phyloP scores from a whole-genome alignment of 2,329 filamentous ascomycete genomes.

The Aureobasidium namibiae region DNA sequence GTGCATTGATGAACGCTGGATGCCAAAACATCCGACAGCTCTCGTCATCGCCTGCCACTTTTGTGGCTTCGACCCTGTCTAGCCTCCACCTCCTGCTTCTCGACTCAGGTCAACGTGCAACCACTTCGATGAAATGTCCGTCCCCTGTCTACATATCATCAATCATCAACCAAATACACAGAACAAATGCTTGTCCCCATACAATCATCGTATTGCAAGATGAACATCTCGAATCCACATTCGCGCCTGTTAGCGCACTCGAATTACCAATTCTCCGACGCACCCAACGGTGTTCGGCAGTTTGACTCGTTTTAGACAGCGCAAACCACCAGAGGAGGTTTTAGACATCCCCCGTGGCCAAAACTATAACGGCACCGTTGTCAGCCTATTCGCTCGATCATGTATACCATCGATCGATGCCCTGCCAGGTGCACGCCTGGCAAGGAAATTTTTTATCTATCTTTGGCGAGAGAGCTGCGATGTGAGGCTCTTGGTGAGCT shows the following conservation, averaged over 20 bases:
- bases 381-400: not conserved
- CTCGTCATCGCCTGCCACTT: conserved; percentile 10
- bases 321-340: not conserved
- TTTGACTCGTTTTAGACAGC: conserved; percentile 9
- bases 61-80: conserved; percentile 6
- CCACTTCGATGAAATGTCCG: not conserved
- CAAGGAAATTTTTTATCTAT: not conserved
- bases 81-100: not conserved
- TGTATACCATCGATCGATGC: conserved; percentile 1
- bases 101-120: not conserved
- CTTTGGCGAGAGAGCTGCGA: not conserved
- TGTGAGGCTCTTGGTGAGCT: too few species aligned
- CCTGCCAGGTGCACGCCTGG: not conserved
- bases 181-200: not conserved
- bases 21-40: conserved; percentile 1
- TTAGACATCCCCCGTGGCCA: not conserved
- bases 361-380: not conserved
- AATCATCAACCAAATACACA: not conserved
- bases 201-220: not conserved
- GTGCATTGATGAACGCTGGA: conserved; percentile 1
- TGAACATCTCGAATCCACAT: not conserved
- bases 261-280: conserved; percentile 4
- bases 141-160: not conserved
- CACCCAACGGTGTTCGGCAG: conserved; percentile 10
- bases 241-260: not conserved